Evolutionary conservation across 2,329 filamentous ascomycete genomes (phyloP).

Genomic region (Trichoderma arundinaceum): DNA sequence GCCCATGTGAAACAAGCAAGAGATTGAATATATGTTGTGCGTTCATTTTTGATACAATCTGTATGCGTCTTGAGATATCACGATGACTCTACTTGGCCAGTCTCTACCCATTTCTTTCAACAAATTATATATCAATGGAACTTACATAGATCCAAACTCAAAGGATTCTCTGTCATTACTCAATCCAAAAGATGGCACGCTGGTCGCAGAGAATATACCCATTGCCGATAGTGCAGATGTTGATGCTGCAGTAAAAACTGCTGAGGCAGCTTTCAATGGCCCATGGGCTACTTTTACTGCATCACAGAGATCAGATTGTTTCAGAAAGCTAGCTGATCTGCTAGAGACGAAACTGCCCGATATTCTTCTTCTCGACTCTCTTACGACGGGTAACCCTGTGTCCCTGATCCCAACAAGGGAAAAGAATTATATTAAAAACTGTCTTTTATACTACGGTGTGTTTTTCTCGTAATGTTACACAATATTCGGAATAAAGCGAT

Average conservation of each 20-base stretch:
- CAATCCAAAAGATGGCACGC: slow-evolving; percentile 9
- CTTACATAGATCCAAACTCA: slow-evolving; percentile 2
- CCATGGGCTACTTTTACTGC: slow-evolving; percentile 13
- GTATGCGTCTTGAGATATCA: neutral
- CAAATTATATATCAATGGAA: slow-evolving; percentile 3
- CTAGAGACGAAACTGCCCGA: slow-evolving; percentile 13
- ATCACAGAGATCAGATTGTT: neutral
- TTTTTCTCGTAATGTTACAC: accelerated
- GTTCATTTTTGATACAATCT: neutral
- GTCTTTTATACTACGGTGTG: slow-evolving; percentile 5
- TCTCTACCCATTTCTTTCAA: slow-evolving; percentile 3
- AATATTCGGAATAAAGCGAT: neutral
- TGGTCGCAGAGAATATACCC: slow-evolving; percentile 16
- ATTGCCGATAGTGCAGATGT: slow-evolving; percentile 8
- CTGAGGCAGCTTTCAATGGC: slow-evolving; percentile 14
- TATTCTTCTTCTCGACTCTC: slow-evolving; percentile 3
- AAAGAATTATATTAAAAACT: slow-evolving; percentile 21
- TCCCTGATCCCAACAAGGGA: slow-evolving; percentile 13
- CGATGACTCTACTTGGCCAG: slow-evolving; percentile 1
- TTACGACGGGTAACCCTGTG: slow-evolving; percentile 10
- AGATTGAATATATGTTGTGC: neutral
- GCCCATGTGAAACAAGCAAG: neutral
- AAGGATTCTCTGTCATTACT: neutral
- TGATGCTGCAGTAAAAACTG: slow-evolving; percentile 3
- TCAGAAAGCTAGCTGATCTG: slow-evolving; percentile 14